These are phyloP conservation scores for Trichoderma afroharzianum DNA, from an alignment of 2,329 filamentous ascomycete species.

Conservation along the genomic window DNA sequence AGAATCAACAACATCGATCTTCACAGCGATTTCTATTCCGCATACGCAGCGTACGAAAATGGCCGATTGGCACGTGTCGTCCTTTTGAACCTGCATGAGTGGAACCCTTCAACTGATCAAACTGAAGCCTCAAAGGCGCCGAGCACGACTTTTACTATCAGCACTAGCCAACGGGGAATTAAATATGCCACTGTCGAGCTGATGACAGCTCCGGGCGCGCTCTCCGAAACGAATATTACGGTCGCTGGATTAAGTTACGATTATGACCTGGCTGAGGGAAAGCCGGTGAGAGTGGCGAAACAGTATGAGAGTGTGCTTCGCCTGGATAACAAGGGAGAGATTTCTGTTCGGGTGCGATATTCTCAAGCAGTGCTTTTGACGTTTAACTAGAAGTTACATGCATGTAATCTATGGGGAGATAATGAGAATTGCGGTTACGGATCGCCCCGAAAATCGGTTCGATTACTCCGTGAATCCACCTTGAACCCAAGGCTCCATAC, in stretches of 20 bases:
- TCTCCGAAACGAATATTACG: conserved; percentile 12
- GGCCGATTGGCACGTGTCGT: not conserved
- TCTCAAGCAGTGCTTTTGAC: conserved; percentile 13
- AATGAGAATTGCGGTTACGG: not conserved
- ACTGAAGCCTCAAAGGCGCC: not conserved
- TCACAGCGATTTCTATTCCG: conserved; percentile 10
- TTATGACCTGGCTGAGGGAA: conserved; percentile 3
- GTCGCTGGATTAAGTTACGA: conserved; percentile 14
- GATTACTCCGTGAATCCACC: not conserved
- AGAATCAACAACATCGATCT: conserved; percentile 12
- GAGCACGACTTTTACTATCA: not conserved
- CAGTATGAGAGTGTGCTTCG: not conserved
- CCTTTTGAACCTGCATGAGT: conserved; percentile 7
- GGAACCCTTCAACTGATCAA: conserved; percentile 4
- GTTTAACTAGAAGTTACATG: not conserved
- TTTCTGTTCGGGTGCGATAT: not conserved
- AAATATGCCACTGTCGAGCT: conserved; percentile 15
- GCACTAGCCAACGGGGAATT: not conserved
- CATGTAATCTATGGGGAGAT: not conserved
- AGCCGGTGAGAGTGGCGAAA: conserved; percentile 1
- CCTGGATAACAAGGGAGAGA: not conserved
- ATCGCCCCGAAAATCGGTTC: not conserved
- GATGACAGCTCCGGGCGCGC: conserved; percentile 10
- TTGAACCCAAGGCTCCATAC: not conserved
- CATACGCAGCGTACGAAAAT: conserved; percentile 11